Percentiles rank a stretch among this genome's conserved stretches.
These are phyloP conservation scores for Talaromyces adpressus DNA, from an alignment of 495 filamentous ascomycete species.

Conservation along the genomic window DNA sequence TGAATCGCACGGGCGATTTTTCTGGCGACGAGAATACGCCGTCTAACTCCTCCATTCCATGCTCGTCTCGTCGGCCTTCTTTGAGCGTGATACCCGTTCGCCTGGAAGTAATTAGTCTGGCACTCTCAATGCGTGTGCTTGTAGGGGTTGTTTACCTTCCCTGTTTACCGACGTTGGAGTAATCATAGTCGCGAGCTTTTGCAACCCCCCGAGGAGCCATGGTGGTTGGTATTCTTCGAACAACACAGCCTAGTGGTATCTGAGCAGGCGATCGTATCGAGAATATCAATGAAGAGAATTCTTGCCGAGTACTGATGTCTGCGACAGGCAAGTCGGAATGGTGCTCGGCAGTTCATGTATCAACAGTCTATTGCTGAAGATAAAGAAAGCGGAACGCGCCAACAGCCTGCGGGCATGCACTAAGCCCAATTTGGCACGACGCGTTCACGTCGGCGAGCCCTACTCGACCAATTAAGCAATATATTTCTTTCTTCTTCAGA, in stretches of 20 bases:
- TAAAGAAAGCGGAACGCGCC: slow-evolving; percentile 4
- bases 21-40: slow-evolving; percentile 84
- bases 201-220: slow-evolving; percentile 41
- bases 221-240: slow-evolving; percentile 2
- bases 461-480: background rate
- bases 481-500: background rate
- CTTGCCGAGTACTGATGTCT: background rate
- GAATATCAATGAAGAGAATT: background rate
- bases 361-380: background rate
- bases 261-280: background rate
- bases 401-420: slow-evolving; percentile 3
- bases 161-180: slow-evolving; percentile 54
- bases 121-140: background rate
- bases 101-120: slow-evolving; percentile 28
- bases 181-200: slow-evolving; percentile 53
- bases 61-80: slow-evolving; percentile 80
- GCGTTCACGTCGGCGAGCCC: background rate
- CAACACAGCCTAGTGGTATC: background rate
- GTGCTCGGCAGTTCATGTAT: background rate
- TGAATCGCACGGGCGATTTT: slow-evolving; percentile 43
- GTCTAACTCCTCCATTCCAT: slow-evolving; percentile 84
- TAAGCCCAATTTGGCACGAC: slow-evolving; percentile 6
- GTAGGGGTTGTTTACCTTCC: slow-evolving; percentile 44
- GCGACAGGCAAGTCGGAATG: background rate
- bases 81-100: slow-evolving; percentile 79